Base-by-base conservation (phyloP, 768 basidiomycete genomes). In the Tulasnella sp. region DNA sequence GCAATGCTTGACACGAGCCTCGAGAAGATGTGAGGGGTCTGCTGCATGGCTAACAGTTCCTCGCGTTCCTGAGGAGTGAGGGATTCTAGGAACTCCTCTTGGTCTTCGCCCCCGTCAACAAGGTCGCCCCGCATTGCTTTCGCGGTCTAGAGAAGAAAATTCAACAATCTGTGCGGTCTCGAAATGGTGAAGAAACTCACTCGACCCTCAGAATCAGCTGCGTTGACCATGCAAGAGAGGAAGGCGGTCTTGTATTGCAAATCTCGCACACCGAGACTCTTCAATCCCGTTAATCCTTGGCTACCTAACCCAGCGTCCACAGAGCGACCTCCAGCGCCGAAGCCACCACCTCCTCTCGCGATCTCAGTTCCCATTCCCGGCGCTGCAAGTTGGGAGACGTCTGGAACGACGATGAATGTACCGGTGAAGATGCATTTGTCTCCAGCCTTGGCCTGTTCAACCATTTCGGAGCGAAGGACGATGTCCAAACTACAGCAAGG, bases 401-500 rank as follows among this genome's bases (percentile, higher is more conserved):
- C 98, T 5, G 98, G 98, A 0, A 99, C 96, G 75, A 99, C 97
- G 81, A 99, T 96, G 85, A 99, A 99, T 0, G 95, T 93, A 26
- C 98, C 98, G 6, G 95, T 98, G 83, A 99, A 99, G 73, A 97
- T 93, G 83, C 95, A 98, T 84, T 98, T 98, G 85, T 99, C 98
- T 81, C 98, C 98, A 1, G 98, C 98, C 83, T 99, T 99, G 16
- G 97, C 97, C n/a, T 95, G 91, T 84, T 99, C 98, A 48, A 99
- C 98, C 81, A 99, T 89, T 82, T 99, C 98, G 4, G 92, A 91
- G 39, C 98, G 92, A 9, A 99, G 89, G 80, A 99, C 94, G 61
- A 99, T 97, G 83, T 99, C 97, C 78, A 99, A 86, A 37, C 95
- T 97, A 75, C 16, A 9, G 32, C 29, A 32, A 1, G 5, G 16